These are phyloP conservation scores for Prunus davidiana DNA, from an alignment of 306 rosid genomes.

Conservation along the genomic window DNA sequence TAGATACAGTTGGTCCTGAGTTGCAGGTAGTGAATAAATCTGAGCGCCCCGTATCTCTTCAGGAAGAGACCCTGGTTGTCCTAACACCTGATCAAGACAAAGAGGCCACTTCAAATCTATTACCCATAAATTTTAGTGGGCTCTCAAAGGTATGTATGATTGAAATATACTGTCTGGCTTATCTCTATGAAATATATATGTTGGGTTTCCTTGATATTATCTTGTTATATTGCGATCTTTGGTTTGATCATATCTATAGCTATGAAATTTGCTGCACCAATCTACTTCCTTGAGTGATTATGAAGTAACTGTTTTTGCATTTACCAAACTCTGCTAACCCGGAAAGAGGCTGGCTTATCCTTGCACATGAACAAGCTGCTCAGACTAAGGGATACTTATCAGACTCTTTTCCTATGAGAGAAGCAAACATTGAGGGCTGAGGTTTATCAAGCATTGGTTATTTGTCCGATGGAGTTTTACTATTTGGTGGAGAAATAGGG, in stretches of 20 bases:
- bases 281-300: neutral
- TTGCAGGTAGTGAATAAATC: conserved; percentile 73
- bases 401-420: too few species aligned
- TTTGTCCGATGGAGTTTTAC: neutral
- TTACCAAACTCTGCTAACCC: neutral
- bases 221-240: neutral
- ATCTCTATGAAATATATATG: neutral
- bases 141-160: conserved; percentile 59
- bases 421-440: neutral
- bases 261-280: neutral
- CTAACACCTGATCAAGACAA: conserved; percentile 74
- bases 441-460: neutral
- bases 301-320: conserved; percentile 1
- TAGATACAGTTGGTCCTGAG: conserved; percentile 88
- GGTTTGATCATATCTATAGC: neutral
- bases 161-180: neutral
- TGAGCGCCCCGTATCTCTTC: conserved; percentile 58
- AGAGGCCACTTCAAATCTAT: conserved; percentile 66
- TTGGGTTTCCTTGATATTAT: neutral
- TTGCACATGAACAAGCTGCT: neutral
- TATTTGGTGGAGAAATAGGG: neutral
- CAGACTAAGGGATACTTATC: too few species aligned
- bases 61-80: conserved; percentile 61
- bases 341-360: neutral
- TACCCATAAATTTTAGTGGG: conserved; percentile 76